Evolutionary conservation across 495 filamentous ascomycete species (phyloP).

Genomic region (Hypoxylon rickii): DNA sequence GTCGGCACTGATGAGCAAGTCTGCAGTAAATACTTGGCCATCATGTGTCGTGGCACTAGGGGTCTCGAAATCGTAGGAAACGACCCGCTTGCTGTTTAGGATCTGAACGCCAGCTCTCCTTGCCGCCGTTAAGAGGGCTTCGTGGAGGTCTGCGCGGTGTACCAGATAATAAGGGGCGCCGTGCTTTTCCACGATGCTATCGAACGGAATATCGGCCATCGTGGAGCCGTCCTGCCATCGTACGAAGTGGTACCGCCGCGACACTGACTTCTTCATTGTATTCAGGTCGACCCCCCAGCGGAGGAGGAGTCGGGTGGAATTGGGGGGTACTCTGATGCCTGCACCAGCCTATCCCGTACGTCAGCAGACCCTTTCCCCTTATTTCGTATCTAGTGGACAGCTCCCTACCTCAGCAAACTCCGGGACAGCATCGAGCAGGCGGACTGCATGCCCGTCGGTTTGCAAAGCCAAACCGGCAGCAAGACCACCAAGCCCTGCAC

Average conservation of each 20-base stretch:
- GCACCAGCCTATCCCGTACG: constrained; percentile 41
- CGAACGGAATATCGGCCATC: constrained; percentile 39
- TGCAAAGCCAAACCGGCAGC: constrained; percentile 52
- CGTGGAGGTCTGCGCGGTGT: constrained; percentile 52
- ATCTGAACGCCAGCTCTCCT: constrained; percentile 40
- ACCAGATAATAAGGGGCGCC: constrained; percentile 48
- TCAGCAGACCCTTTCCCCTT: not conserved
- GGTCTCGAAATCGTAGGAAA: constrained; percentile 43
- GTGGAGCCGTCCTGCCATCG: constrained; percentile 43
- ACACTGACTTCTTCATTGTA: constrained; percentile 42
- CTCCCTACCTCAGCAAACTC: constrained; percentile 35
- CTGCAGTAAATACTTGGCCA: constrained; percentile 40
- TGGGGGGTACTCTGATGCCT: constrained; percentile 51
- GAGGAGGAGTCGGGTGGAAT: constrained; percentile 47
- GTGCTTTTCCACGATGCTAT: constrained; percentile 40
- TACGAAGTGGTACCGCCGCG: constrained; percentile 33
- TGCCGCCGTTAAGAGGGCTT: constrained; percentile 38
- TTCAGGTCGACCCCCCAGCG: constrained; percentile 53
- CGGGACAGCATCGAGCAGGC: constrained; percentile 26
- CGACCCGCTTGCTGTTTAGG: constrained; percentile 34
- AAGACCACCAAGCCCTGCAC: constrained; percentile 61
- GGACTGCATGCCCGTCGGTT: constrained; percentile 29
- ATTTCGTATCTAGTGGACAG: not conserved
- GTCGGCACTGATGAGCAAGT: constrained; percentile 57
- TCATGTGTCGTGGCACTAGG: constrained; percentile 41